phyloP scores from a whole-genome alignment of 768 basidiomycete genomes.

The Suillus cothurnatus region DNA sequence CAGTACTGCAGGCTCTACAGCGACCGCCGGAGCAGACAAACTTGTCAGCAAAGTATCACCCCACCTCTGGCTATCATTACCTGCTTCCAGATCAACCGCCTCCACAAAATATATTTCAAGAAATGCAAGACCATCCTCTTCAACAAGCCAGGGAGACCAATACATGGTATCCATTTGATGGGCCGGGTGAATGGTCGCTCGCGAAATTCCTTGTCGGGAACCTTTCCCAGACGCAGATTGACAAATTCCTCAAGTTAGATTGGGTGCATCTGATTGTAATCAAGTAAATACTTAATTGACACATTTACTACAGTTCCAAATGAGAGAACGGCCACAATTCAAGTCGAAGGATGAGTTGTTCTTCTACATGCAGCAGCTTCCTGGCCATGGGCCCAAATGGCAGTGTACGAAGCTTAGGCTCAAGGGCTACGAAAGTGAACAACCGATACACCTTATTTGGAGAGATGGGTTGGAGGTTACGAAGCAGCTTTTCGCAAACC shows the following conservation, averaged over 20 bases:
- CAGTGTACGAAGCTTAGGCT: neutral
- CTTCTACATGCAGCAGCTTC: neutral
- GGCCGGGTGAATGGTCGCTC: constrained; percentile 34
- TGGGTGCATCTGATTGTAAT: constrained; percentile 17
- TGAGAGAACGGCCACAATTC: neutral
- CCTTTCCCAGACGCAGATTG: constrained; percentile 20
- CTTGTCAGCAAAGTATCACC: neutral
- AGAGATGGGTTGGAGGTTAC: neutral
- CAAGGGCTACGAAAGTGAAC: neutral
- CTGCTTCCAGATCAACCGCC: neutral
- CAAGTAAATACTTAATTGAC: neutral
- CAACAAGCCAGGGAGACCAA: neutral
- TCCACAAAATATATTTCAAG: neutral
- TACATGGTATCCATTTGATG: constrained; percentile 6
- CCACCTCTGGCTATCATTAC: constrained; percentile 4
- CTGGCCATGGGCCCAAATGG: neutral
- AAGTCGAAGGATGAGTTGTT: neutral
- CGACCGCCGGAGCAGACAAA: neutral
- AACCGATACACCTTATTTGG: neutral
- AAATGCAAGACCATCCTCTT: neutral
- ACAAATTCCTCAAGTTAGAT: constrained; percentile 31
- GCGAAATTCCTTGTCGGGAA: constrained; percentile 28
- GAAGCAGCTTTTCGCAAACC: too few species aligned
- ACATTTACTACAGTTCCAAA: neutral
- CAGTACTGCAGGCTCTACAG: neutral